These are phyloP conservation scores for Coemansia sp. DNA, from an alignment of 192 early-diverging fungal species.

Conservation along the genomic window DNA sequence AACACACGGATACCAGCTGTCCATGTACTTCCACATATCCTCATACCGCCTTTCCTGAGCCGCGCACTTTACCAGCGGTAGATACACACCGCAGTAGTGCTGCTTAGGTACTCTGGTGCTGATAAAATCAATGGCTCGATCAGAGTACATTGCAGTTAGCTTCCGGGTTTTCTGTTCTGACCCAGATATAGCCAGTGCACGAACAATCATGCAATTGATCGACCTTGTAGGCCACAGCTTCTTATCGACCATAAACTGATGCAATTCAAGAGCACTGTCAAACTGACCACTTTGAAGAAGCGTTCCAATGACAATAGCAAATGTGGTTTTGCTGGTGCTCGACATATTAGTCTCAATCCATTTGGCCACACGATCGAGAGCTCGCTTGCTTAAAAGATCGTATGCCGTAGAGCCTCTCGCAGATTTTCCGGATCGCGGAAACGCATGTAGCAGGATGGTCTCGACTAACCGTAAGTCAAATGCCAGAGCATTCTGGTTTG, in stretches of 20 bases:
- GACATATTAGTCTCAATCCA: constrained; percentile 25
- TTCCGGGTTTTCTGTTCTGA: too few species aligned
- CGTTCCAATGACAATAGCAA: constrained; percentile 19
- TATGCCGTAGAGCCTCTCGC: background rate
- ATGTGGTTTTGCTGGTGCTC: constrained; percentile 8
- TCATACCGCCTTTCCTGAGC: constrained; percentile 12
- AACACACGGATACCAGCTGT: constrained; percentile 23
- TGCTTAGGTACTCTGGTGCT: constrained; percentile 19
- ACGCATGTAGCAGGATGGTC: constrained; percentile 21
- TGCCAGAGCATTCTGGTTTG: background rate
- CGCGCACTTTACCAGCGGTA: constrained; percentile 17
- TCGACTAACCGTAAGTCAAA: constrained; percentile 27
- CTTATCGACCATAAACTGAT: constrained; percentile 16
- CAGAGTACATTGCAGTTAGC: background rate
- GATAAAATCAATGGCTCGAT: constrained; percentile 12
- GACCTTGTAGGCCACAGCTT: constrained; percentile 28
- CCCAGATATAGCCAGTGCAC: constrained; percentile 7
- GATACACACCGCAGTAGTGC: constrained; percentile 19
- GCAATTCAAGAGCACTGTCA: constrained; percentile 24
- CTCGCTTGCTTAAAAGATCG: constrained; percentile 6
- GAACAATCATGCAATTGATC: constrained; percentile 40
- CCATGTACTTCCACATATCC: constrained; percentile 19
- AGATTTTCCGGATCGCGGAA: constrained; percentile 11
- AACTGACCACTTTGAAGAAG: constrained; percentile 14
- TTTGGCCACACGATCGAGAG: constrained; percentile 6